Conservation (phyloP, 2,329 filamentous ascomycete species). For the Ophiostoma australiae region DNA sequence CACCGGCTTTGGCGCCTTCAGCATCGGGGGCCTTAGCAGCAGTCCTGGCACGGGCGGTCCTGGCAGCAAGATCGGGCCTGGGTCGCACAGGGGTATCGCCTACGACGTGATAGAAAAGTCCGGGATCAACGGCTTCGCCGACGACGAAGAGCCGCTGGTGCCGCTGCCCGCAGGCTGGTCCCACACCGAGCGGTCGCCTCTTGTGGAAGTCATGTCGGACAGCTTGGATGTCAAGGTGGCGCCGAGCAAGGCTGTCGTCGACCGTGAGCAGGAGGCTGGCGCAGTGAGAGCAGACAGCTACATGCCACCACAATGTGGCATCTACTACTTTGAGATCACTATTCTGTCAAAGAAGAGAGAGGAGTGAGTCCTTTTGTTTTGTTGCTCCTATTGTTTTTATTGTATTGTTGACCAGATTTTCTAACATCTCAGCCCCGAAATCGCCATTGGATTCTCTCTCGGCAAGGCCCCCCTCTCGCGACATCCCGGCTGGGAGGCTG, state of each 20-base stretch:
- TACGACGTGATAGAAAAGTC: slow-evolving; percentile 77
- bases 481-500: slow-evolving; percentile 61
- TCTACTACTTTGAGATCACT: slow-evolving; percentile 85
- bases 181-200: slow-evolving; percentile 65
- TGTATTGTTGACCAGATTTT: not conserved
- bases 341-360: slow-evolving; percentile 49
- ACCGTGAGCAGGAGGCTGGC: slow-evolving; percentile 68
- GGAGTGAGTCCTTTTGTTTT: slow-evolving; percentile 43
- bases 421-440: slow-evolving; percentile 46
- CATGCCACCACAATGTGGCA: slow-evolving; percentile 84
- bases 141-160: slow-evolving; percentile 38
- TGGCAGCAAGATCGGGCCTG: slow-evolving; percentile 50
- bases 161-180: slow-evolving; percentile 81
- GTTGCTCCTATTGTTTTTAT: not conserved
- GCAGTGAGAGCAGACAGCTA: slow-evolving; percentile 76
- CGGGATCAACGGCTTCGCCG: not conserved
- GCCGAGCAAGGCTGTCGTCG: slow-evolving; percentile 43
- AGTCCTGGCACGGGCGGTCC: slow-evolving; percentile 1
- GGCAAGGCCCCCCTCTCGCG: slow-evolving; percentile 51
- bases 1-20: slow-evolving; percentile 8
- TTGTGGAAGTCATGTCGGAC: slow-evolving; percentile 68
- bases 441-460: slow-evolving; percentile 58
- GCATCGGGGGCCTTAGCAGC: not conserved
- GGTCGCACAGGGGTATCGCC: slow-evolving; percentile 67
- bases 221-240: slow-evolving; percentile 66